Evolutionary conservation across 2,329 filamentous ascomycete genomes (phyloP).

Genomic region (Tolypocladium sp.): DNA sequence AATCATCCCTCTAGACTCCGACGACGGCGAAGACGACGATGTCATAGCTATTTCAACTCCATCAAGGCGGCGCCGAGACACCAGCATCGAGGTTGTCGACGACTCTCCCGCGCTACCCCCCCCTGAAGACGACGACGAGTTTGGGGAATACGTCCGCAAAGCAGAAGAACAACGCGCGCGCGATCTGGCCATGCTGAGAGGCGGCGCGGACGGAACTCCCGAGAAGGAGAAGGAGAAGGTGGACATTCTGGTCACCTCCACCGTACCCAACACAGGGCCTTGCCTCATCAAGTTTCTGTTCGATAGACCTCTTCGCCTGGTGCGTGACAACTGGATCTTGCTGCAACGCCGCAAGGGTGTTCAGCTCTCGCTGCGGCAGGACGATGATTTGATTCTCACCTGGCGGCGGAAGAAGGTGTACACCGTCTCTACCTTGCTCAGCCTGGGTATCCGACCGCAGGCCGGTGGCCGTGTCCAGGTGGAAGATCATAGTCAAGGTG

Average conservation of each 20-base stretch:
- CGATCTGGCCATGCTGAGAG: conserved; percentile 12
- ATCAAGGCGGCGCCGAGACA: conserved; percentile 3
- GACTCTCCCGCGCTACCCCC: conserved; percentile 6
- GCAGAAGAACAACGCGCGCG: conserved; percentile 25
- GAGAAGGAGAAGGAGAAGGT: conserved; percentile 17
- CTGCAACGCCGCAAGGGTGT: conserved; percentile 40
- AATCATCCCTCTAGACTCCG: conserved; percentile 23
- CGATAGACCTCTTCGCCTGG: conserved; percentile 56
- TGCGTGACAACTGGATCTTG: conserved; percentile 61
- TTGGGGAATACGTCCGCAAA: conserved; percentile 34
- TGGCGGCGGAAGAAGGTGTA: conserved; percentile 69
- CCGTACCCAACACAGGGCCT: conserved; percentile 49
- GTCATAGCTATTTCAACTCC: not conserved
- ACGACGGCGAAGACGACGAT: conserved; percentile 12
- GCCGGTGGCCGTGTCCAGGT: conserved; percentile 31
- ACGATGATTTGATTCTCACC: conserved; percentile 60
- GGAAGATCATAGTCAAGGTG: conserved; percentile 25
- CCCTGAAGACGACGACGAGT: conserved; percentile 29
- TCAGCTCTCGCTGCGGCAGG: conserved; percentile 27
- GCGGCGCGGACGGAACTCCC: conserved; percentile 5
- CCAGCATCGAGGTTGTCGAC: conserved; percentile 16
- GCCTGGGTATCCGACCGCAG: conserved; percentile 49
- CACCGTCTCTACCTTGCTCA: conserved; percentile 63
- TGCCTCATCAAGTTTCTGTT: conserved; percentile 54
- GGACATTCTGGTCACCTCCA: conserved; percentile 47